phyloP scores from a whole-genome alignment of 2,329 filamentous ascomycete genomes.

The Lachnellula cervina region DNA sequence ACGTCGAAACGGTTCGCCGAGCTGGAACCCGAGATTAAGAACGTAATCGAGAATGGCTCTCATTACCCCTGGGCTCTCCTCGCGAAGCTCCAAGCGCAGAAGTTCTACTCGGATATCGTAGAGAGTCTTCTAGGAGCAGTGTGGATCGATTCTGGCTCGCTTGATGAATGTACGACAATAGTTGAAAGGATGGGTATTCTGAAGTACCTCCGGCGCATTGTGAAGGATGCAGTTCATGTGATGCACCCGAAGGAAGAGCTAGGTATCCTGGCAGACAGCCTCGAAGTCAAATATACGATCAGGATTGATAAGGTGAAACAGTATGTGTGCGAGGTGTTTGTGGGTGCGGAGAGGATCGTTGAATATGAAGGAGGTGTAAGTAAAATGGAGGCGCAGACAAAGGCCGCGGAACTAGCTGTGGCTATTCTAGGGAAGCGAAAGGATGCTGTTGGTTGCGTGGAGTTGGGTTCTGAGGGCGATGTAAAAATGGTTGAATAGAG shows the following conservation, averaged over 20 bases:
- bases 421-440: conserved; percentile 21
- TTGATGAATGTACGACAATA: conserved; percentile 55
- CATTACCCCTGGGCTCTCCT: conserved; percentile 76
- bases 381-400: conserved; percentile 49
- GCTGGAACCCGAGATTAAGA: conserved; percentile 44
- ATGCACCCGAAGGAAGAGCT: conserved; percentile 65
- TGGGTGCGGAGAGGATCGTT: conserved; percentile 45
- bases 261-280: conserved; percentile 49
- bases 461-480: background rate
- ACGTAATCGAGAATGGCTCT: conserved; percentile 44
- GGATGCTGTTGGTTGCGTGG: background rate
- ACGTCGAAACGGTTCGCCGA: conserved; percentile 23
- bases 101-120: conserved; percentile 79
- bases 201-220: conserved; percentile 53
- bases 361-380: conserved; percentile 42
- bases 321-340: conserved; percentile 43
- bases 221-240: conserved; percentile 54
- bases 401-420: conserved; percentile 51
- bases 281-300: conserved; percentile 51
- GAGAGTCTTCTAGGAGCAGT: conserved; percentile 78
- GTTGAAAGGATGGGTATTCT: conserved; percentile 62
- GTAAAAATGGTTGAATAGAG: background rate
- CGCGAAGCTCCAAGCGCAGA: conserved; percentile 59
- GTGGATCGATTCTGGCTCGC: conserved; percentile 70
- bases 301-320: conserved; percentile 6